Evolutionary conservation across 352 stramenopile species (phyloP).

Genomic region (Phytopythium litorale): DNA sequence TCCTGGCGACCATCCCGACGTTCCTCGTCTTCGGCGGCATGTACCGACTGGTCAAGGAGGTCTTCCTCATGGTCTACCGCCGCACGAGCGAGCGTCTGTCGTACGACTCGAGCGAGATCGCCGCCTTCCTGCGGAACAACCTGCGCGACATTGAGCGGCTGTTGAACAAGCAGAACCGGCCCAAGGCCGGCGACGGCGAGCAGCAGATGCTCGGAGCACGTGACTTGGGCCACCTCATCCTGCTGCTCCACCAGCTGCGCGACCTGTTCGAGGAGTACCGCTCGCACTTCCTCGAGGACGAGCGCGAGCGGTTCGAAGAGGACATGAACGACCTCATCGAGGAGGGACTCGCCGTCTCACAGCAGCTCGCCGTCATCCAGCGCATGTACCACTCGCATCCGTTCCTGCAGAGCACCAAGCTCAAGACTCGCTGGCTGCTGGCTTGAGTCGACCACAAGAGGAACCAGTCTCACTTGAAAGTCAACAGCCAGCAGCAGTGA

Average conservation of each 20-base stretch:
- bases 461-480: no score
- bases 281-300: slow-evolving; percentile 67
- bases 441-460: no score
- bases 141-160: slow-evolving; percentile 81
- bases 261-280: slow-evolving; percentile 73
- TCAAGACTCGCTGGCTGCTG: slow-evolving; percentile 50
- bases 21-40: slow-evolving; percentile 73
- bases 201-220: slow-evolving; percentile 47
- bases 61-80: slow-evolving; percentile 71
- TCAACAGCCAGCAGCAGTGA: no score
- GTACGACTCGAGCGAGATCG: slow-evolving; percentile 74
- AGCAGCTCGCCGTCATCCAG: slow-evolving; percentile 84
- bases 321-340: slow-evolving; percentile 79
- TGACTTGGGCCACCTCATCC: slow-evolving; percentile 68
- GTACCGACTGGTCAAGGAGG: slow-evolving; percentile 54
- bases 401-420: slow-evolving; percentile 66
- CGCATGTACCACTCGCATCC: slow-evolving; percentile 85
- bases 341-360: slow-evolving; percentile 66
- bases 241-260: slow-evolving; percentile 73
- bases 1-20: slow-evolving; percentile 81
- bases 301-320: slow-evolving; percentile 81
- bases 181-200: slow-evolving; percentile 9
- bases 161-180: slow-evolving; percentile 79
- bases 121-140: slow-evolving; percentile 72
- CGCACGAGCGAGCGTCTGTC: slow-evolving; percentile 75